phyloP scores from a whole-genome alignment of 164 flowering plant genomes.

The Magnolia changhungtana region DNA sequence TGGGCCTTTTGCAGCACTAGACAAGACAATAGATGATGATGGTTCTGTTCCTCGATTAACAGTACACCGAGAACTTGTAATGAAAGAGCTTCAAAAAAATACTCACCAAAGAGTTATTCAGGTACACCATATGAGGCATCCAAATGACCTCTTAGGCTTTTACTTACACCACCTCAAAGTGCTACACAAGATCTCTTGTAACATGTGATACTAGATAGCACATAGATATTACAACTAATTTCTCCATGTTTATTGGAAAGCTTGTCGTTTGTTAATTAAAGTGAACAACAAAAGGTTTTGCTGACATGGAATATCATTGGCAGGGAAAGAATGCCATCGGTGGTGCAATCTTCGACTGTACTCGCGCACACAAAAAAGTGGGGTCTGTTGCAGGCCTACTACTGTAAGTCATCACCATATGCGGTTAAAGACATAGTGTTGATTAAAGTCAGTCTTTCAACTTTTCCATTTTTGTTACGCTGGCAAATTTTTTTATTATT shows the following conservation, averaged over 20 bases:
- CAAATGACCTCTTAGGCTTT: not conserved
- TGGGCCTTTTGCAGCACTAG: too few relatives aligned
- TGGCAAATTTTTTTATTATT: not conserved
- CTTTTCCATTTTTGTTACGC: not conserved
- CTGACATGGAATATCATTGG: slow-evolving; percentile 13
- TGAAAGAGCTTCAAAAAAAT: slow-evolving; percentile 67
- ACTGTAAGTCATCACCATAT: slow-evolving; percentile 72
- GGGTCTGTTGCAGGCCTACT: slow-evolving; percentile 87
- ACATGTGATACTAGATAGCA: not conserved
- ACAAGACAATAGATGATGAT: slow-evolving; percentile 75
- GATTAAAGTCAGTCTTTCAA: slow-evolving; percentile 66
- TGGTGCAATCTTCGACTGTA: slow-evolving; percentile 69
- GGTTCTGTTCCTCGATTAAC: slow-evolving; percentile 96
- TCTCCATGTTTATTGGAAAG: not conserved
- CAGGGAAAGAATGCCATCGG: slow-evolving; percentile 84
- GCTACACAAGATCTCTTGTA: not conserved
- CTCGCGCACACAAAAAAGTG: slow-evolving; percentile 72
- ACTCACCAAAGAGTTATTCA: slow-evolving; percentile 86
- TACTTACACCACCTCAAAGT: not conserved
- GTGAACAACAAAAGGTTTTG: not conserved
- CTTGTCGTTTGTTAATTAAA: not conserved
- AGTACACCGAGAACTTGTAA: slow-evolving; percentile 71
- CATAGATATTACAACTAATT: not conserved
- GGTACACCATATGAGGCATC: slow-evolving; percentile 34
- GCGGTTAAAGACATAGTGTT: slow-evolving; percentile 96